Conservation (phyloP, 257 asterid species). For the Pogostemon cablin region DNA sequence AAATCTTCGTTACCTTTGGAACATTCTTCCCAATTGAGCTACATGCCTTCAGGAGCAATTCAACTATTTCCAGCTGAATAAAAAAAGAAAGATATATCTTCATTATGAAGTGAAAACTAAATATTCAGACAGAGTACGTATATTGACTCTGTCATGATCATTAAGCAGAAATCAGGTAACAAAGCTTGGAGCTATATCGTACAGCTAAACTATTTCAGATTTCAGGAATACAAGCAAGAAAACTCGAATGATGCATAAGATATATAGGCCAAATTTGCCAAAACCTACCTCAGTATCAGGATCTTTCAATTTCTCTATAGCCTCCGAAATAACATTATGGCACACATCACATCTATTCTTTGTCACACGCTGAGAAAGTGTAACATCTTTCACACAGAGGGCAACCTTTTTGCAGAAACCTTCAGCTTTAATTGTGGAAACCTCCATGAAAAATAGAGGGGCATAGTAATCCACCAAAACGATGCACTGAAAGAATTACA, state of each 20-base stretch:
- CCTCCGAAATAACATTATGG: constrained; percentile 71
- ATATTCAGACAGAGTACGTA: not conserved
- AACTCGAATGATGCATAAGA: not conserved
- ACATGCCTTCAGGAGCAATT: constrained; percentile 86
- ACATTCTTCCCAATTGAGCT: constrained; percentile 50
- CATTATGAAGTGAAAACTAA: not conserved
- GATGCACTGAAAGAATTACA: constrained; percentile 60
- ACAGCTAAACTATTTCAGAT: constrained; percentile 9
- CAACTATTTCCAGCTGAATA: constrained; percentile 76
- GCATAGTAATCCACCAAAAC: constrained; percentile 87
- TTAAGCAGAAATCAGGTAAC: not conserved
- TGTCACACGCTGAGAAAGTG: constrained; percentile 42
- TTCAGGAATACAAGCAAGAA: constrained; percentile 21
- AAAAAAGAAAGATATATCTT: constrained; percentile 14
- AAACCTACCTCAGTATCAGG: constrained; percentile 80
- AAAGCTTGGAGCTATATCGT: not conserved
- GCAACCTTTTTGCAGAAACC: constrained; percentile 64
- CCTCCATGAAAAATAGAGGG: constrained; percentile 79
- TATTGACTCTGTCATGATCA: not conserved
- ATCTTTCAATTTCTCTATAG: constrained; percentile 74
- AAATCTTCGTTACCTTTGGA: constrained; percentile 51
- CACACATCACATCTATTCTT: constrained; percentile 70
- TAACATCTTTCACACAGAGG: constrained; percentile 57
- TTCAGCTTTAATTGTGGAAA: constrained; percentile 53
- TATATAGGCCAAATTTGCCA: not conserved